Evolutionary conservation across 208 protist species (phyloP), one percentile per base, ranked within the genome.

Genomic region (Trypanosomatidae sp.): DNA sequence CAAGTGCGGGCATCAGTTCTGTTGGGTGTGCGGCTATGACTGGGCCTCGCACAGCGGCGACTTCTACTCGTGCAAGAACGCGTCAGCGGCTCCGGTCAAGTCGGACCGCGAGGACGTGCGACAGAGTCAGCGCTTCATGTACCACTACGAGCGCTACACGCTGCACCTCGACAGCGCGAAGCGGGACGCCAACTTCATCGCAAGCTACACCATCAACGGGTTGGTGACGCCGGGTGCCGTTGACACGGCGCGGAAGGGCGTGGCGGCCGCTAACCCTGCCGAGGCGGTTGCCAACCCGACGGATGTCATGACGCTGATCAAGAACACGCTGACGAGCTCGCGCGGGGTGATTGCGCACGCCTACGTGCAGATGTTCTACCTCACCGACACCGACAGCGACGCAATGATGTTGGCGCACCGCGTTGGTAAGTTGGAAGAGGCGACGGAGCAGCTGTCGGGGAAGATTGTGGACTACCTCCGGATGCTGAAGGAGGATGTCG

Each of bases 1-100:
- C 81, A 73, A 67, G 56, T 97, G 92, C 74, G 33, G 71, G 10
- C 74, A 95, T 62, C 83, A 97, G 65, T 97, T 95, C 60, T 97
- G 93, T 79, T 97, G 93, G 93, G 69, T 95, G 13, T 97, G 93
- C 80, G 66, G 85, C 33, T 77, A 81, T 1, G 65, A 76, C 47
- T 97, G 93, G 93, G 74, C 52, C 10, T 69, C 77, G 59, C 92
- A 96, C 71, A 59, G 67, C 13, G 70, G 70, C n/a, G 65, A 80
- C 66, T 72, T 52, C 69, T 79, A 79, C 69, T 79, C 74, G 33
- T 79, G 74, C 55, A 66, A 67, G 30, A 79, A 79, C 10, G 74
- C 65, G 28, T 25, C 46, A 3, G 3, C 13, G 33, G 22, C 46
- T 41, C 25, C n/a, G 8, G 3, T 30, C 0, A 28, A 9, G 39